phyloP scores from a whole-genome alignment of 495 filamentous ascomycete genomes.

The Pyrenula aspistea region DNA sequence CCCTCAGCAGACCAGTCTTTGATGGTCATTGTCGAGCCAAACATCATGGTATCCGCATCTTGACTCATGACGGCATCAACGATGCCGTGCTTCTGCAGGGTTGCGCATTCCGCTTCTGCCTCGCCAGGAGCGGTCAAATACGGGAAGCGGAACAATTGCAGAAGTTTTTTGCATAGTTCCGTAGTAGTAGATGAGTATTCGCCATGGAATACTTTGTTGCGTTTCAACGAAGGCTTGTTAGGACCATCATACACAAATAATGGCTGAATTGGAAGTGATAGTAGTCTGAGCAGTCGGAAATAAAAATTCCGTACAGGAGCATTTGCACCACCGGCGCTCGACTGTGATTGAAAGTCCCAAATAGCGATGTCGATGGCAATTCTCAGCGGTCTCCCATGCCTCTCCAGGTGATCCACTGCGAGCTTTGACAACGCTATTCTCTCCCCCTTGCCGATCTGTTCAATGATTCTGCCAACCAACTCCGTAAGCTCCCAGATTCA shows the following conservation, averaged over 20 bases:
- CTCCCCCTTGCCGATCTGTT: conserved; percentile 46
- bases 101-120: conserved; percentile 91
- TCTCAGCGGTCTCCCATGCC: conserved; percentile 59
- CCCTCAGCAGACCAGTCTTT: conserved; percentile 76
- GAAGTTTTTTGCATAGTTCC: conserved; percentile 57
- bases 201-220: conserved; percentile 41
- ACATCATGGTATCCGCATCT: conserved; percentile 98
- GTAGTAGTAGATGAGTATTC: conserved; percentile 38
- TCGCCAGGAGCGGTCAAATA: conserved; percentile 86
- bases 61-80: conserved; percentile 95
- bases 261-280: conserved; percentile 70
- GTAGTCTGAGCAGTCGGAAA: conserved; percentile 76
- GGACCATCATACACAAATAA: conserved; percentile 94
- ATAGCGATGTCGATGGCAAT: conserved; percentile 93
- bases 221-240: conserved; percentile 82
- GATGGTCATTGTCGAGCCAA: conserved; percentile 67
- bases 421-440: conserved; percentile 76
- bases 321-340: conserved; percentile 76
- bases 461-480: not conserved
- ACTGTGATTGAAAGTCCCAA: conserved; percentile 92
- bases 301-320: conserved; percentile 88
- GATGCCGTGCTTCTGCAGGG: conserved; percentile 69
- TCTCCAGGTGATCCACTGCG: conserved; percentile 60
- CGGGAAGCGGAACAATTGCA: conserved; percentile 75
- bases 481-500: not conserved